phyloP scores from a whole-genome alignment of 1,284 basidiomycete species.

The Heterobasidion parviporum region DNA sequence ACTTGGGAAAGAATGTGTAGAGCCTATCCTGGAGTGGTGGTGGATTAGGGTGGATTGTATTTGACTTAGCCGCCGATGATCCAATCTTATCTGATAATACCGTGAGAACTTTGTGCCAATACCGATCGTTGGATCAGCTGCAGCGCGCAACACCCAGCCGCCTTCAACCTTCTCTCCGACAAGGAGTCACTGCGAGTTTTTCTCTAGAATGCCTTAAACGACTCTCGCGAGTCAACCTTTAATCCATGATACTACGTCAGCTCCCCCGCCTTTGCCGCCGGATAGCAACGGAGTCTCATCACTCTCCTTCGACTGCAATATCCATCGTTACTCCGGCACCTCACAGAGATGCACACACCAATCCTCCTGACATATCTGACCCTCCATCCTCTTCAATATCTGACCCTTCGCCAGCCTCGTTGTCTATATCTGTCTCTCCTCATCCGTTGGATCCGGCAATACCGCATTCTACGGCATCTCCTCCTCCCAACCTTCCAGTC shows the following conservation, averaged over 20 bases:
- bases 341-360: constrained; percentile 3
- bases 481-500: not conserved
- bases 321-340: not conserved
- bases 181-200: not conserved
- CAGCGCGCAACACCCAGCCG: not conserved
- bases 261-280: not conserved
- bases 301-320: not conserved
- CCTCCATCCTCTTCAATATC: not conserved
- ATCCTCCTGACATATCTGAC: not conserved
- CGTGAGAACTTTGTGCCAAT: not conserved
- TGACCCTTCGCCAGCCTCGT: not conserved
- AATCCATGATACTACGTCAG: not conserved
- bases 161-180: too few relatives aligned
- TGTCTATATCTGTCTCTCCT: not conserved
- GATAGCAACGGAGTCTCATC: constrained; percentile 1
- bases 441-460: not conserved
- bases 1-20: too few relatives aligned
- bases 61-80: too few relatives aligned
- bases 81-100: not conserved
- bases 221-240: not conserved
- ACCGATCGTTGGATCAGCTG: not conserved
- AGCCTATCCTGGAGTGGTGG: too few relatives aligned
- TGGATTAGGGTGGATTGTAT: too few relatives aligned
- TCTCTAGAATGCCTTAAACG: not conserved
- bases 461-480: not conserved